Evolutionary conservation across 2,329 filamentous ascomycete genomes (phyloP).

Genomic region (Leptoxyphium fumago): DNA sequence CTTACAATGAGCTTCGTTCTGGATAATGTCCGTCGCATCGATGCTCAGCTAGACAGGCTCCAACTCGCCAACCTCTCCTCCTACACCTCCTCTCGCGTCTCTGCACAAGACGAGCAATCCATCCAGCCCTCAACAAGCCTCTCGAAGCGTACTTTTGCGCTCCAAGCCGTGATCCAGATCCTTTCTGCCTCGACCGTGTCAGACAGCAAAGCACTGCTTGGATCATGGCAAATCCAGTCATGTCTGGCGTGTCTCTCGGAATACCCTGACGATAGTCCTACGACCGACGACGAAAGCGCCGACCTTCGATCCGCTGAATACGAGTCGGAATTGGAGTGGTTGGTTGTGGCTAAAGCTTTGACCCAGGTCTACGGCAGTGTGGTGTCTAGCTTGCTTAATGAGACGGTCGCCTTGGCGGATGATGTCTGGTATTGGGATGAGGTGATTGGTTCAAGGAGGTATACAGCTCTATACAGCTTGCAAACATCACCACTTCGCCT

Average conservation of each 20-base stretch:
- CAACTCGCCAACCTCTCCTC: slow-evolving; percentile 29
- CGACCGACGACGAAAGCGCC: slow-evolving; percentile 4
- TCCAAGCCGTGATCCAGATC: slow-evolving; percentile 17
- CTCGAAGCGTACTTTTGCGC: slow-evolving; percentile 14
- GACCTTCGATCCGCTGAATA: slow-evolving; percentile 28
- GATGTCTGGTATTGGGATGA: slow-evolving; percentile 96
- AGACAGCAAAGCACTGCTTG: slow-evolving; percentile 11
- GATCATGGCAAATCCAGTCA: slow-evolving; percentile 6
- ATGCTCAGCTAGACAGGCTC: slow-evolving; percentile 42
- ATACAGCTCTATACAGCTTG: slow-evolving; percentile 67
- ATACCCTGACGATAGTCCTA: slow-evolving; percentile 3
- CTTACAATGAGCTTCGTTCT: slow-evolving; percentile 24
- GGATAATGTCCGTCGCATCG: slow-evolving; percentile 40
- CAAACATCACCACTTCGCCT: slow-evolving; percentile 71
- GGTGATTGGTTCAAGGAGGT: slow-evolving; percentile 61
- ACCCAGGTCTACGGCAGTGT: slow-evolving; percentile 79
- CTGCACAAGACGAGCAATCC: neutral
- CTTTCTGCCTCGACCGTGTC: slow-evolving; percentile 11
- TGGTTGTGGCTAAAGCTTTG: slow-evolving; percentile 78
- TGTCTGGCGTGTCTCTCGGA: slow-evolving; percentile 8
- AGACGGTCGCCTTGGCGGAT: slow-evolving; percentile 69
- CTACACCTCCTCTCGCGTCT: slow-evolving; percentile 1
- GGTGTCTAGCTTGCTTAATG: slow-evolving; percentile 61
- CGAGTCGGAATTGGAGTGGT: slow-evolving; percentile 74
- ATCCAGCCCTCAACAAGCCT: slow-evolving; percentile 2